Conservation (phyloP, 2,329 filamentous ascomycete genomes). For the Fusarium azukiicola region DNA sequence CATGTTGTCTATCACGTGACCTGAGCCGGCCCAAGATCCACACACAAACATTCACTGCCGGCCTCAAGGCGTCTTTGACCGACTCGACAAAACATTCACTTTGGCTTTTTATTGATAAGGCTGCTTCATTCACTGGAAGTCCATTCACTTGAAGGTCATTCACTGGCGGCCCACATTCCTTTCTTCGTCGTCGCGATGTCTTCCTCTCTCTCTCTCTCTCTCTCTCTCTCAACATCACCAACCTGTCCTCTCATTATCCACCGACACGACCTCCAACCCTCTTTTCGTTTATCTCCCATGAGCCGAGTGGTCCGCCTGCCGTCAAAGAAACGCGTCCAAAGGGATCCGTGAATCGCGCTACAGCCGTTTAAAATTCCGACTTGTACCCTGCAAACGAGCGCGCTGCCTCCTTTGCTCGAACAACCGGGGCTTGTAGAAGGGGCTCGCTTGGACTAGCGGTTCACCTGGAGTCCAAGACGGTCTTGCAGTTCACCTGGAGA, state of each 20-base stretch:
- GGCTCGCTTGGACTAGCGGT: conserved; percentile 27
- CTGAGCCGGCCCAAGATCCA: too few relatives aligned
- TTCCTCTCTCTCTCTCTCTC: background rate
- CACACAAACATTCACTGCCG: too few relatives aligned
- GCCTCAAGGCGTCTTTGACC: too few relatives aligned
- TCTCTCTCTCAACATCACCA: background rate
- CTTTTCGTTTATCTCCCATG: background rate
- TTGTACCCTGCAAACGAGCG: conserved; percentile 22
- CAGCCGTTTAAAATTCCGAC: conserved; percentile 25
- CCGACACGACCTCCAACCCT: background rate
- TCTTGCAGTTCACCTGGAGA: conserved; percentile 38
- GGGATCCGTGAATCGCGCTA: conserved; percentile 17
- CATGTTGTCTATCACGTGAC: too few relatives aligned
- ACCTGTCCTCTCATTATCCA: background rate
- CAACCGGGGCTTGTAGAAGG: conserved; percentile 17
- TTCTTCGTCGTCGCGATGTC: background rate
- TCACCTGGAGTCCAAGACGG: conserved; percentile 28
- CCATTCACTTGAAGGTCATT: too few relatives aligned
- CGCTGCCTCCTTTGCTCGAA: conserved; percentile 23
- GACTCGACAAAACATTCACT: too few relatives aligned
- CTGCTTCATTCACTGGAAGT: too few relatives aligned
- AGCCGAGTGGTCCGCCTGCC: background rate
- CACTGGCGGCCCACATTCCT: background rate
- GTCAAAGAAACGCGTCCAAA: background rate
- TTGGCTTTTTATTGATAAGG: too few relatives aligned